Base-by-base conservation (phyloP, 2,329 filamentous ascomycete species). In the Dactylonectria estremocensis region DNA sequence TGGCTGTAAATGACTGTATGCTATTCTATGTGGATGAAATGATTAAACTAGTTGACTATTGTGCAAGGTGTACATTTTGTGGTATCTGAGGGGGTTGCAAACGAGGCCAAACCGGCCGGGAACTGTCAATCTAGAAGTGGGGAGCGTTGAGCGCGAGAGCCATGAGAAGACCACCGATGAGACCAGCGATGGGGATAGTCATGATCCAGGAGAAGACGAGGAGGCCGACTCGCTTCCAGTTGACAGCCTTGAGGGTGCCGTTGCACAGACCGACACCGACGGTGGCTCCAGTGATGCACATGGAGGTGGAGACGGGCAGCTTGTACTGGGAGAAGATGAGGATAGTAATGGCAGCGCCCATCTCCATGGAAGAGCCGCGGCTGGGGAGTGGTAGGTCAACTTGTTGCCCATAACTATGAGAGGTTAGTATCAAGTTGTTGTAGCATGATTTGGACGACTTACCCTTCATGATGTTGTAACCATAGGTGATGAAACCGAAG, bases 391-490 rank as follows among this genome's bases (percentile, higher is more conserved):
- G 80, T 92, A 92, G 65, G 91, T 93, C 79, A 93, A 90, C 81
- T 92, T 92, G 86, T 94, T 95, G 60, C 92, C 92, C 92, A 94
- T 94, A 80, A 93, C 90, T 90, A 71, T 69, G n/a, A 2, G 5
- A 35, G 49, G 65, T 76, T 69, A 76, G 73, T 14, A 37, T 33
- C 4, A 28, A 7, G 7, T 20, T 18, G n/a, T 13, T 53, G 24
- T 13, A n/a, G 16, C 14, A 43, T 14, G 40, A n/a, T 8, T n/a
- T 9, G 40, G 14, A 43, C 3, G 8, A 7, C 86, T 80, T 81
- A 90, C 88, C 90, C 83, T 93, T 93, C 92, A 94, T 94, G 82
- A 94, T 94, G 84, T 94, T 94, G 84, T 94, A 94, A 10, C 92
- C 92, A 75, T 94, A 94, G 14, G 92, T 94, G 77, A 91, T 85